A percentile compares a stretch with the other conserved stretches of the same genome.
phyloP scores from a whole-genome alignment of 225 moss, liverwort and hornwort genomes.

The Marchantia polymorpha region DNA sequence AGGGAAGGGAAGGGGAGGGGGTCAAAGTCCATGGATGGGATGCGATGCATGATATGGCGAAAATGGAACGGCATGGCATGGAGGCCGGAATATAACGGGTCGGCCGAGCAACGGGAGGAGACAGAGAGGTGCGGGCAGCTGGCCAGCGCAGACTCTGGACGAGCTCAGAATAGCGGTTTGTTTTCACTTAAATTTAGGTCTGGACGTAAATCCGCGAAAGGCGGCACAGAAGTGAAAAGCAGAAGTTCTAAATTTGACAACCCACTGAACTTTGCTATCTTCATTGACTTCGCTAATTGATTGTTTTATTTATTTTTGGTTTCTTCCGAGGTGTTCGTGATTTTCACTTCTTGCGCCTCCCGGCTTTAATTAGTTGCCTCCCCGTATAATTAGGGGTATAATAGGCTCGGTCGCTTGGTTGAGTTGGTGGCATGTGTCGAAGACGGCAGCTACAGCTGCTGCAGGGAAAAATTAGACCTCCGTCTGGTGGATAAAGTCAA shows the following conservation, averaged over 20 bases:
- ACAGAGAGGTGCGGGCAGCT: slow-evolving; percentile 5
- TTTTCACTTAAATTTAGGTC: slow-evolving; percentile 20
- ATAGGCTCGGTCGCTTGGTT: neutral
- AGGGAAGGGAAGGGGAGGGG: neutral
- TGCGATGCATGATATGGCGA: neutral
- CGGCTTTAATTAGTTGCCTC: neutral
- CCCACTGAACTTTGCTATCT: neutral
- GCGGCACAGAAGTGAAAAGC: slow-evolving; percentile 1
- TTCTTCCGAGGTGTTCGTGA: neutral
- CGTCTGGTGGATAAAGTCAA: neutral
- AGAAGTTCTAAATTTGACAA: slow-evolving; percentile 1
- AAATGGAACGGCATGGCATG: neutral
- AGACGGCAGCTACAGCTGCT: neutral
- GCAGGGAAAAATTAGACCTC: neutral
- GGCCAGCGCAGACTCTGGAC: slow-evolving; percentile 1
- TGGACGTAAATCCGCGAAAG: slow-evolving; percentile 8
- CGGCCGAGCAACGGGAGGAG: neutral
- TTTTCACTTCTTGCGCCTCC: neutral
- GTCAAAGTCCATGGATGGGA: neutral
- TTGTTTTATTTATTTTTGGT: slow-evolving; percentile 6
- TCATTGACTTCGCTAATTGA: neutral
- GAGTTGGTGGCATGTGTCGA: neutral
- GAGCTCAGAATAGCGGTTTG: slow-evolving; percentile 15
- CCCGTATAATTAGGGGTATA: neutral
- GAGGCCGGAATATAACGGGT: neutral